Percentiles rank a stretch among this genome's conserved stretches.
Evolutionary conservation across 768 basidiomycete species (phyloP).

Genomic region (Candolleomyces eurysporus): DNA sequence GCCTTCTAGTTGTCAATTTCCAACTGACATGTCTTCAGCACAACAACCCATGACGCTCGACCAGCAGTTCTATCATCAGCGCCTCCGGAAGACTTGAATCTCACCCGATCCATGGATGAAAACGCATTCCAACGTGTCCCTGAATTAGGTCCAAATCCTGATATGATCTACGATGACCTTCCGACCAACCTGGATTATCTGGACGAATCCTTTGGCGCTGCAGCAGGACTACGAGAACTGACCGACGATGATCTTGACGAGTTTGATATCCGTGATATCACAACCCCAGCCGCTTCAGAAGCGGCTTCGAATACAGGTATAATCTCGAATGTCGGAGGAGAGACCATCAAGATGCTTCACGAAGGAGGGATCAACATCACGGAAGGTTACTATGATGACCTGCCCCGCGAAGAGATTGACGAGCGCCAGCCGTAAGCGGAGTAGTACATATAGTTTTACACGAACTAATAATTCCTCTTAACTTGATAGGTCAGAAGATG

Average conservation of each 20-base stretch:
- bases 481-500: conserved; percentile 23
- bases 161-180: conserved; percentile 90
- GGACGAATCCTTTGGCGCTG: conserved; percentile 76
- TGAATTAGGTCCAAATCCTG: conserved; percentile 75
- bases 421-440: conserved; percentile 45
- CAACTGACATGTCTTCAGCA: conserved; percentile 16
- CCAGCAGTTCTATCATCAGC: conserved; percentile 24
- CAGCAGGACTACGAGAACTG: conserved; percentile 72
- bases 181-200: conserved; percentile 89
- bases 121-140: conserved; percentile 74
- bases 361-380: conserved; percentile 61
- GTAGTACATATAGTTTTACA: background rate
- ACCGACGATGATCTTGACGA: conserved; percentile 73
- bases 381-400: conserved; percentile 71
- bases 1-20: background rate
- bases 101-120: conserved; percentile 72
- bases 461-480: background rate
- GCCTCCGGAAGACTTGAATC: conserved; percentile 12
- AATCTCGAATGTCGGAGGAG: conserved; percentile 70
- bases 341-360: conserved; percentile 79
- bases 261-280: conserved; percentile 46
- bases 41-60: conserved; percentile 20
- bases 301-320: conserved; percentile 34
- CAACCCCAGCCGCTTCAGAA: conserved; percentile 19
- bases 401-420: conserved; percentile 54